Conservation (phyloP, 1,284 basidiomycete species). For the Taiwanofungus camphoratus region DNA sequence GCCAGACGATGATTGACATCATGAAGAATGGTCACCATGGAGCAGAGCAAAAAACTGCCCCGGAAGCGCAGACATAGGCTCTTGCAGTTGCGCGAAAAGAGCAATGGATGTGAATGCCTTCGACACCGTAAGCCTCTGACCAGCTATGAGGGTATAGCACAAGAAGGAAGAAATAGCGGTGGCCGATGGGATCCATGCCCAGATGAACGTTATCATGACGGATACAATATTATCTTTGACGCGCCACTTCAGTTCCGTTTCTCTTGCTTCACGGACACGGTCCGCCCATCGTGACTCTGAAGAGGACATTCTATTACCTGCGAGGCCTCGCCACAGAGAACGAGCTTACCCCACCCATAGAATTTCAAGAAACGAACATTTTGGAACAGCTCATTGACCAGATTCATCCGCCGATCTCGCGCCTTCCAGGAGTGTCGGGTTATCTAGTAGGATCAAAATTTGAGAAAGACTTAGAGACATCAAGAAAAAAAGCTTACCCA, state of each 20-base stretch:
- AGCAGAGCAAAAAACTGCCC: constrained; percentile 58
- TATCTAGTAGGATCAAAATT: constrained; percentile 35
- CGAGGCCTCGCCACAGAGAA: neutral
- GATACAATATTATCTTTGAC: constrained; percentile 58
- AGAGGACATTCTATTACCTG: too few species aligned
- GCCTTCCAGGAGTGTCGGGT: constrained; percentile 63
- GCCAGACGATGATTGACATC: neutral
- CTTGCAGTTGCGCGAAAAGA: constrained; percentile 58
- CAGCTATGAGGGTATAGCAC: constrained; percentile 58
- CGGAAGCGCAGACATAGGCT: constrained; percentile 58
- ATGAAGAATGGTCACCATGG: constrained; percentile 38
- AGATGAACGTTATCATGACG: constrained; percentile 57
- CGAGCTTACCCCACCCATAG: constrained; percentile 59
- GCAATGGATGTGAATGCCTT: constrained; percentile 67
- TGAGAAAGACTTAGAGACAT: constrained; percentile 5
- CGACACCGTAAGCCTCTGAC: constrained; percentile 54
- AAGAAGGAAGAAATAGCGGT: constrained; percentile 58
- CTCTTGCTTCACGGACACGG: constrained; percentile 44
- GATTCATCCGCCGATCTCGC: constrained; percentile 68
- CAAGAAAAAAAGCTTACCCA: constrained; percentile 35
- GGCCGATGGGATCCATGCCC: constrained; percentile 69
- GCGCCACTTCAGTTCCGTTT: constrained; percentile 56
- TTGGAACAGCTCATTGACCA: constrained; percentile 77
- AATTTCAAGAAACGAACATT: constrained; percentile 69
- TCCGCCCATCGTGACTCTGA: constrained; percentile 41